Base-by-base conservation (phyloP, 2,329 filamentous ascomycete species). In the Alternaria rosae region DNA sequence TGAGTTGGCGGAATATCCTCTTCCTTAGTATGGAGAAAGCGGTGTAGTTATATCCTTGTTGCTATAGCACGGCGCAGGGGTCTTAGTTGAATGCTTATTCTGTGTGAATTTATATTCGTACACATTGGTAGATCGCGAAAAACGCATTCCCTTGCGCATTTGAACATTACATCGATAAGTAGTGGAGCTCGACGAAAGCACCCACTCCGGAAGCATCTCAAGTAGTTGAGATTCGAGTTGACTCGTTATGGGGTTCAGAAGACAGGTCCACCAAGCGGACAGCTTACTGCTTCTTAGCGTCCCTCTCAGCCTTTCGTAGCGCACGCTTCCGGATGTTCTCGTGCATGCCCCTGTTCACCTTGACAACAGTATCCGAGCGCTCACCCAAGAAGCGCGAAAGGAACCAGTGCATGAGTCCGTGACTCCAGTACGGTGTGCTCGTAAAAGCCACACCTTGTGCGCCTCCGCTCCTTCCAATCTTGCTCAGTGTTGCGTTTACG, bases 371-470 rank as follows among this genome's bases (percentile, higher is more conserved):
- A 26, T 80, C 78, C 70, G 83, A 86, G 78, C 87, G 87, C 43
- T 87, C 81, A 1, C 89, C 89, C 38, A 86, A 78, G 53, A 90
- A 83, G 30, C 83, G 85, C 58, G 85, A 84, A 56, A 97, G 83
- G 59, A 88, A 87, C 91, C 92, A 97, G 67, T 94, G 90, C 89
- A 97, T 91, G 56, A 96, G 77, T 0, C 90, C 92, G 80, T 99
- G 95, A 68, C 87, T 91, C 94, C 94, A 98, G 84, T 91, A 97
- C 0, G 95, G 96, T 3, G 93, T 96, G 73, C 92, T 94, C 35
- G 92, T 97, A 80, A 91, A 91, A 6, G 91, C 88, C 59, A 93
- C 91, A 12, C 87, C 87, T 76, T 96, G 92, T 70, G 91, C 92
- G 52, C 91, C 89, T 63, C 92, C 92, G 58, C 87, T 88, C 50